Evolutionary conservation across 495 filamentous ascomycete species (phyloP).

Genomic region (Penicillium roqueforti): DNA sequence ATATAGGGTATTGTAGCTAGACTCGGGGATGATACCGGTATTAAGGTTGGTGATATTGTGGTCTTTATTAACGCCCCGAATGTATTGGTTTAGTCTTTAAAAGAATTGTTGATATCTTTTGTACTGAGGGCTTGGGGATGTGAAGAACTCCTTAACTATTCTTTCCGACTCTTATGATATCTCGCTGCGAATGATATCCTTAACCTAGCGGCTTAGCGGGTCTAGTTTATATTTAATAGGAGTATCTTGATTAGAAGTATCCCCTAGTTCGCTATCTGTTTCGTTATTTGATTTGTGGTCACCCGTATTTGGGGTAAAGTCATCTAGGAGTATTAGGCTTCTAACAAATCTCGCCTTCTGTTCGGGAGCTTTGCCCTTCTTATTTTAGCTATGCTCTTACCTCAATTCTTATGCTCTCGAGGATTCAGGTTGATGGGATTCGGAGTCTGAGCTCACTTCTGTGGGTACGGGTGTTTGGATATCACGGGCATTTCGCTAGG

Average conservation of each 20-base stretch:
- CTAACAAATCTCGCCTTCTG: neutral
- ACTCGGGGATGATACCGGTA: neutral
- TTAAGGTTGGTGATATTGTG: neutral
- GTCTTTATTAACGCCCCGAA: neutral
- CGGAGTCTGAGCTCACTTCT: neutral
- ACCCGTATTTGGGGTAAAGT: neutral
- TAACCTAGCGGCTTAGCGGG: constrained; percentile 1
- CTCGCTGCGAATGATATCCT: constrained; percentile 2
- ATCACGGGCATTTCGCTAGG: neutral
- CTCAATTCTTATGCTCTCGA: neutral
- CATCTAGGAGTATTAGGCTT: neutral
- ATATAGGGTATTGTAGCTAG: neutral
- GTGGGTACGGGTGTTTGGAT: neutral
- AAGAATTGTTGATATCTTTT: neutral
- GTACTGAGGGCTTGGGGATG: neutral
- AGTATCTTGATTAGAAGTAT: constrained; percentile 4
- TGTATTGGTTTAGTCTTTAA: constrained; percentile 1
- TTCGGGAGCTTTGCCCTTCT: neutral
- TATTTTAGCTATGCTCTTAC: neutral
- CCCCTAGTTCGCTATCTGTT: neutral
- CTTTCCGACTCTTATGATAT: neutral
- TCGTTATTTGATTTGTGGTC: constrained; percentile 1
- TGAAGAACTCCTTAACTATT: constrained; percentile 9
- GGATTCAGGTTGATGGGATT: neutral
- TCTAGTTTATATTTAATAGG: neutral